Evolutionary conservation across 345 rosid species (phyloP), one percentile per base, ranked within the genome.

Genomic region (Fremontodendron californicum): DNA sequence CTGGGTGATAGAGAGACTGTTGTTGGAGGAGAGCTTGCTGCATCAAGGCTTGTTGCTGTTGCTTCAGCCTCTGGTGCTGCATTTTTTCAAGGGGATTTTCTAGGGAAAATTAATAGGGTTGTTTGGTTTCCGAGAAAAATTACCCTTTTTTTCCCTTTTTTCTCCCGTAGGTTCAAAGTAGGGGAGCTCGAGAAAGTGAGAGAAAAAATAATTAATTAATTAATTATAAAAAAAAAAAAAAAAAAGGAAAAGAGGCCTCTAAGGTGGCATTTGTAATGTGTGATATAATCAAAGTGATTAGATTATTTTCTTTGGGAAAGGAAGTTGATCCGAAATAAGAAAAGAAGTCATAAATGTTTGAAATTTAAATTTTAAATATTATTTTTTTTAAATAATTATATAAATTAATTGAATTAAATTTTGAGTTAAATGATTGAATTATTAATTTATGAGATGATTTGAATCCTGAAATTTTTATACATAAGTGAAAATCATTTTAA

Each of bases 1-100:
- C 98, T 0, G 98, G 98, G 79, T 93, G 99, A 77, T 92, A 95
- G 33, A 95, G 94, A 76, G 97, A 86, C 90, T 93, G 98, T 71
- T 93, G 99, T 82, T 93, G 99, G 45, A 95, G 90, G 61, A 95
- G 90, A 62, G 99, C 98, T 83, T 94, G 98, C 67, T 94, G 98
- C 88, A 94, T 91, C 96, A 93, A 79, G 66, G 92, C 97, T 80
- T 94, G 98, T 81, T 87, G 90, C 65, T 88, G 91, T 82, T 88
- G 97, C 87, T 91, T 92, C 85, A 89, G 87, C 87, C 90, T 86
- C 85, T 86, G 96, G 80, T 89, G 89, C 86, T 89, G 96, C 93
- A 89, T 89, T 88, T 86, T 87, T 89, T 85, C 73, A 54, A 46
- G 52, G 33, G 49, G 35, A 76, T 49, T 67, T 54, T 29, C 69